A percentile compares a stretch with the other conserved stretches of the same genome.
Conservation (phyloP, 345 rosid species). For the Mercurialis annua region DNA sequence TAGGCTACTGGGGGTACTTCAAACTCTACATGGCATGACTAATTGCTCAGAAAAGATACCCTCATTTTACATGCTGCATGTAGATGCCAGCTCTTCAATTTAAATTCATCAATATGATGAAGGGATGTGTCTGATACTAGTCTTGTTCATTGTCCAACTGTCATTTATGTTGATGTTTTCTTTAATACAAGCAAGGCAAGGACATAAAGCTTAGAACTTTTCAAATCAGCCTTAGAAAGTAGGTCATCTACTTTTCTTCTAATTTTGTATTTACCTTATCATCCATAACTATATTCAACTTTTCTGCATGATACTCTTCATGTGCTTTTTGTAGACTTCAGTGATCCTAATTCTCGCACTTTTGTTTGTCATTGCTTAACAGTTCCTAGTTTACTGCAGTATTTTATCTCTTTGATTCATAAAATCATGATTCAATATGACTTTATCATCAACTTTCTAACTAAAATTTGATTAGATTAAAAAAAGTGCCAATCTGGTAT, state of each 20-base stretch:
- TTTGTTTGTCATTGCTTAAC: neutral
- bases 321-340: neutral
- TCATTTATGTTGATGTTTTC: neutral
- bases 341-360: neutral
- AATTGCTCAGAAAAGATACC: neutral
- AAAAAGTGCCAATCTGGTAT: neutral
- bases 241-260: neutral
- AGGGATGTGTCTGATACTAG: too few relatives aligned
- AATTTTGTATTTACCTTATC: neutral
- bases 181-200: neutral
- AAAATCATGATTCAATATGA: neutral
- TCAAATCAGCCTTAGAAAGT: neutral
- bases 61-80: neutral
- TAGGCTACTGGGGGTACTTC: neutral
- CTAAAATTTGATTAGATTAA: too few relatives aligned
- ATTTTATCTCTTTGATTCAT: neutral
- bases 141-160: neutral
- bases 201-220: too few relatives aligned
- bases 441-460: neutral
- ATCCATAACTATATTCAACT: neutral
- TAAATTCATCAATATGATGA: neutral
- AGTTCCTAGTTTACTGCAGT: neutral
- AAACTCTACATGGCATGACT: slow-evolving; percentile 1
- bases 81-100: neutral
- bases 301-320: neutral